Evolutionary conservation across 495 filamentous ascomycete genomes (phyloP).

Genomic region (Aspergillus cavernicola): DNA sequence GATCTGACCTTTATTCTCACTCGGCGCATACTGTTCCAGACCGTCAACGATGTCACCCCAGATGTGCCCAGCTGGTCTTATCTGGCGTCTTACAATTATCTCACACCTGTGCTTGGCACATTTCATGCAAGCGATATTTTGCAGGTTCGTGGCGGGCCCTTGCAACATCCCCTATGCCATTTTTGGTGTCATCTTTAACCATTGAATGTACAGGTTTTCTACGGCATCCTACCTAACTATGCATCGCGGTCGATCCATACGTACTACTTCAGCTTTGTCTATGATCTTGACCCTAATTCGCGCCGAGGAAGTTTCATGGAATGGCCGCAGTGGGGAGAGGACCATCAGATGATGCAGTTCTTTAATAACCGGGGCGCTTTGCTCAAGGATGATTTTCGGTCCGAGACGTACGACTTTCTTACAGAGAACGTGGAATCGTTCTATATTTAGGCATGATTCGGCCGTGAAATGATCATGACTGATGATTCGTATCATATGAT

Average conservation of each 20-base stretch:
- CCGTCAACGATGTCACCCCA: slow-evolving; percentile 40
- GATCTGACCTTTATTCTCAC: slow-evolving; percentile 65
- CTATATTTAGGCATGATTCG: slow-evolving; percentile 45
- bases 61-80: slow-evolving; percentile 67
- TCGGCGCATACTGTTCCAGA: slow-evolving; percentile 53
- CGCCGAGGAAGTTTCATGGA: slow-evolving; percentile 31
- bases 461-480: background rate
- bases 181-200: background rate
- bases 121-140: slow-evolving; percentile 67
- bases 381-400: slow-evolving; percentile 59
- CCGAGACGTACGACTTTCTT: slow-evolving; percentile 46
- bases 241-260: slow-evolving; percentile 55
- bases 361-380: slow-evolving; percentile 38
- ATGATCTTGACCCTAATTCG: slow-evolving; percentile 61
- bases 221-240: slow-evolving; percentile 57
- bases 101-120: slow-evolving; percentile 66
- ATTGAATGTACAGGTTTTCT: slow-evolving; percentile 53
- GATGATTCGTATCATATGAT: background rate
- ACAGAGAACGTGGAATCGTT: slow-evolving; percentile 40
- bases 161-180: background rate
- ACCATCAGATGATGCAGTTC: slow-evolving; percentile 56
- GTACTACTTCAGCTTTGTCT: slow-evolving; percentile 65
- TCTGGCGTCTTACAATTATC: slow-evolving; percentile 62
- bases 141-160: slow-evolving; percentile 31
- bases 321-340: slow-evolving; percentile 61